A percentile compares a stretch with the other conserved stretches of the same genome.
Evolutionary conservation across 108 stramenopile genomes (phyloP).

Genomic region (Pseudonitzschia multistriata): DNA sequence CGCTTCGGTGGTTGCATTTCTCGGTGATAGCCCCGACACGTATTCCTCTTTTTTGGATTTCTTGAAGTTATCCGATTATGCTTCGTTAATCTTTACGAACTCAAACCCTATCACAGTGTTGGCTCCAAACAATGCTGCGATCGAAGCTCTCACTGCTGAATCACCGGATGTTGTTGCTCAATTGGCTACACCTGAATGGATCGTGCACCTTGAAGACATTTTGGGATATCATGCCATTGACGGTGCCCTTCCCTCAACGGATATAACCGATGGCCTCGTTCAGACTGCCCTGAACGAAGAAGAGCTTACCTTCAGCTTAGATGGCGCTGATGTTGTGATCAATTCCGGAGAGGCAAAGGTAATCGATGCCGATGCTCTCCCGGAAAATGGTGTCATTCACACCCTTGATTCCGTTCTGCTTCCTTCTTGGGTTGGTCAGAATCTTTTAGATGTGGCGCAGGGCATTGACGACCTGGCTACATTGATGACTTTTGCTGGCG

Average conservation of each 20-base stretch:
- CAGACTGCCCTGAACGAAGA: no score
- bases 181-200: no score
- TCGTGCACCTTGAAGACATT: no score
- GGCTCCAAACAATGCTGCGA: no score
- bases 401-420: neutral
- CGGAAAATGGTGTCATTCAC: conserved; percentile 8
- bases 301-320: neutral
- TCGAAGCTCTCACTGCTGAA: no score
- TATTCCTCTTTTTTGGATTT: neutral
- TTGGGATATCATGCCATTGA: no score
- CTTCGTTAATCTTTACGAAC: no score
- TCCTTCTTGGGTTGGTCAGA: neutral
- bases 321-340: neutral
- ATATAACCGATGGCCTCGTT: no score
- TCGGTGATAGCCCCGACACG: neutral
- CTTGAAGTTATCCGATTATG: no score
- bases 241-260: neutral
- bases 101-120: no score
- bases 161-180: no score
- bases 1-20: neutral
- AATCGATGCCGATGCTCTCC: neutral
- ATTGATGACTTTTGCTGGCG: neutral
- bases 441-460: neutral
- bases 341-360: neutral
- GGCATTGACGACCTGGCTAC: neutral